These are phyloP conservation scores for Yamadazyma insecticola DNA, from an alignment of 805 yeast genomes.

Conservation along the genomic window DNA sequence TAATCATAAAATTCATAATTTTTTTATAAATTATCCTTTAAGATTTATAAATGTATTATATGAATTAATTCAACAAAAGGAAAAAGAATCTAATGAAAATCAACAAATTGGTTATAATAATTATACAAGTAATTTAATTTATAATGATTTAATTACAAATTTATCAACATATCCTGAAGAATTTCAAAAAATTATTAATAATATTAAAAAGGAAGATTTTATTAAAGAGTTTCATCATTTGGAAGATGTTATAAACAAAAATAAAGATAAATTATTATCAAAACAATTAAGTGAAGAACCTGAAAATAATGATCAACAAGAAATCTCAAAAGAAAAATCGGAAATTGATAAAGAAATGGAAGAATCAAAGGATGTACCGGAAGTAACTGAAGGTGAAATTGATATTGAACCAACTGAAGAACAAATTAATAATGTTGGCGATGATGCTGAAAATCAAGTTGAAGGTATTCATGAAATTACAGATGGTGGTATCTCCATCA, in stretches of 20 bases:
- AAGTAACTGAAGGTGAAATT: slow-evolving; percentile 11
- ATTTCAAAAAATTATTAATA: slow-evolving; percentile 14
- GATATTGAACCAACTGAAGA: slow-evolving; percentile 1
- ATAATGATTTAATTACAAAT: slow-evolving; percentile 16
- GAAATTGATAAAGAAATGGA: slow-evolving; percentile 9
- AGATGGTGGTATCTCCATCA: no score
- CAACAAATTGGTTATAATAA: slow-evolving; percentile 6
- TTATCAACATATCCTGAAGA: slow-evolving; percentile 13
- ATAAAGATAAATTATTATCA: slow-evolving; percentile 4
- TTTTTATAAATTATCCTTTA: slow-evolving; percentile 10
- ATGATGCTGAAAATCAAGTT: no score
- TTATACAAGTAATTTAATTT: slow-evolving; percentile 14
- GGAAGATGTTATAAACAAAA: slow-evolving; percentile 10
- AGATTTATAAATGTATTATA: slow-evolving; percentile 14
- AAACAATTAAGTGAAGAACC: slow-evolving; percentile 7
- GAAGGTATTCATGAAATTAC: no score
- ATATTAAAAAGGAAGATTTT: slow-evolving; percentile 21
- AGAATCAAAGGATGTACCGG: slow-evolving; percentile 11
- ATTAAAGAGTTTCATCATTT: slow-evolving; percentile 25
- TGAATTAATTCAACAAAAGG: slow-evolving; percentile 5
- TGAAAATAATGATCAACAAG: no score
- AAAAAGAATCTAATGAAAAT: slow-evolving; percentile 2
- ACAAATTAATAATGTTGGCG: no score
- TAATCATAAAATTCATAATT: slow-evolving; percentile 10
- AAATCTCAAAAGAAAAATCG: slow-evolving; percentile 9